A percentile compares a stretch with the other conserved stretches of the same genome.
Conservation (phyloP, 129 eudicot species). For the Ambrosia trifida region DNA sequence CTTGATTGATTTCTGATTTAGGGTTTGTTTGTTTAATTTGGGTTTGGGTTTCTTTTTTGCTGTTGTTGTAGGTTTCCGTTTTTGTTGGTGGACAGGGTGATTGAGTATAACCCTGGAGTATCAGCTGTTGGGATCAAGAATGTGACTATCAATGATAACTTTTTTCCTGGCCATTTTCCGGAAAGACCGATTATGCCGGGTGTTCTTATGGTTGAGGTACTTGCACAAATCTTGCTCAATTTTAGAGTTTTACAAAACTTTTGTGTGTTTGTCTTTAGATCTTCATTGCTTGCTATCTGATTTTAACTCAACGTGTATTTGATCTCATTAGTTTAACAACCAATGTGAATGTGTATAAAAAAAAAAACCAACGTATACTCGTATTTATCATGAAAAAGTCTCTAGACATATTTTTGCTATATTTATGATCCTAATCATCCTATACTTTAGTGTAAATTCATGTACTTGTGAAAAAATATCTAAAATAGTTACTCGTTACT, state of each 20-base stretch:
- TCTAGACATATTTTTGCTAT: too few relatives aligned
- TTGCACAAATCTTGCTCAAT: background rate
- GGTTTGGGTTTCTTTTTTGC: slow-evolving; percentile 16
- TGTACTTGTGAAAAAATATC: too few relatives aligned
- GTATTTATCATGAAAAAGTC: too few relatives aligned
- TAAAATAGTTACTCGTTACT: too few relatives aligned
- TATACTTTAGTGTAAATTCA: too few relatives aligned
- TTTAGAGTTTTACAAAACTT: background rate
- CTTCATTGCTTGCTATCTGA: too few relatives aligned
- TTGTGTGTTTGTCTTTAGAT: too few relatives aligned
- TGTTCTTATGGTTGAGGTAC: slow-evolving; percentile 99
- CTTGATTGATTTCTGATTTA: background rate
- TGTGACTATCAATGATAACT: slow-evolving; percentile 94
- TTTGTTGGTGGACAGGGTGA: slow-evolving; percentile 94
- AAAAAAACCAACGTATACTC: too few relatives aligned
- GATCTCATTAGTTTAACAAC: too few relatives aligned
- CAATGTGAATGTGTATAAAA: too few relatives aligned
- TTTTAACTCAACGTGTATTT: too few relatives aligned
- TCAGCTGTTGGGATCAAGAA: slow-evolving; percentile 96
- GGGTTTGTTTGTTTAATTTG: slow-evolving; percentile 6
- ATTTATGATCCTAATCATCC: too few relatives aligned
- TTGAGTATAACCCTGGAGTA: slow-evolving; percentile 86
- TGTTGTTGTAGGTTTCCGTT: slow-evolving; percentile 74
- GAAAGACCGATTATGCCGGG: slow-evolving; percentile 99
- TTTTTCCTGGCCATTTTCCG: slow-evolving; percentile 97